Base-by-base conservation (phyloP, 495 filamentous ascomycete species). In the Xylaria telfairii region DNA sequence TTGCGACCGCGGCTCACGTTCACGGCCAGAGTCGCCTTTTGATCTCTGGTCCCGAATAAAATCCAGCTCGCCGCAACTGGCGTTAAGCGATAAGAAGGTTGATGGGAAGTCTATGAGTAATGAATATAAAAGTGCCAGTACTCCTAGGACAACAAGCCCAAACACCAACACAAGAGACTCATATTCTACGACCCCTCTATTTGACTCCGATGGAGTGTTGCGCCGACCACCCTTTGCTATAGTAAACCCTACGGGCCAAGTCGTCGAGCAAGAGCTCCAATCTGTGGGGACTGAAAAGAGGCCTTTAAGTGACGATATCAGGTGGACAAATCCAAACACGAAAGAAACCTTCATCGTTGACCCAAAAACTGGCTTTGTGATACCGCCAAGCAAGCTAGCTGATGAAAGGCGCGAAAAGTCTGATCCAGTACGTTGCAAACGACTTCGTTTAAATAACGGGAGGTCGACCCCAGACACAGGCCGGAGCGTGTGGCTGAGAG, bases 251-350 rank as follows among this genome's bases (percentile, higher is more conserved):
- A 41, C 32, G 47, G 19, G 13, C 15, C 13, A 13, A 19, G 26
- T 9, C 24, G 24, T 15, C 21, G 67, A 32, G n/a, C 67, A 44
- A 44, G 19, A 44, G 21, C 21, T 17, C 8, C 34, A 62, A 21
- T 42, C 57, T 15, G 4, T 24, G 19, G 17, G 21, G 4, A 15
- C 10, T 44, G 49, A 57, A 47, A 47, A 57, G 2, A 10, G 12
- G 15, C 17, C n/a, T 24, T 60, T 65, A 32, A 66, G 85, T 51
- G 78, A 81, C 3, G 76, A 82, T 0, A 81, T 92, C 15, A 70
- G 81, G 28, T 96, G 92, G 93, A 81, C 80, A n/a, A 88, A 96
- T 72, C 92, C 91, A 3, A 70, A 77, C 10, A 92, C 91, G 4
- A 90, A 88, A 67, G 81, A 84, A 69, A 83, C 73, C 6, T 85